Conservation (phyloP, 129 eudicot genomes). For the Ambrosia artemisiifolia region DNA sequence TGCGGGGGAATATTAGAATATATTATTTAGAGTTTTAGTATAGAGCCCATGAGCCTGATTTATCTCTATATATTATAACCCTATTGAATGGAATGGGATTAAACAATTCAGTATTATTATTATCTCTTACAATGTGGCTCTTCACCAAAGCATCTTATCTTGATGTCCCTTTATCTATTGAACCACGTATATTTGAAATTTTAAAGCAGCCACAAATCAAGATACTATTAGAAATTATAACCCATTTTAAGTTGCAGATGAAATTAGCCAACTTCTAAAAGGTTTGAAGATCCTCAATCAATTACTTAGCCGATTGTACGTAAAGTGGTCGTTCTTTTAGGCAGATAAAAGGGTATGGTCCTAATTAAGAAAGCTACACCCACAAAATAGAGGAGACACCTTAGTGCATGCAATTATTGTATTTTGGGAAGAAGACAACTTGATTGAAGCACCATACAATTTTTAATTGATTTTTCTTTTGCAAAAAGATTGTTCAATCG, state of each 20-base stretch:
- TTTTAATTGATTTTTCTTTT: conserved; percentile 17
- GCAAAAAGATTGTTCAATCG: conserved; percentile 34
- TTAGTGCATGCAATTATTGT: conserved; percentile 35
- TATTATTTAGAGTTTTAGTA: no score
- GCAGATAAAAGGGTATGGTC: conserved; percentile 40
- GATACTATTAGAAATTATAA: no score
- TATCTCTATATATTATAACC: no score
- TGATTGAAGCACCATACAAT: conserved; percentile 20
- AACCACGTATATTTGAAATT: no score
- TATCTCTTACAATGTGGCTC: no score
- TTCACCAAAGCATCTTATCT: no score
- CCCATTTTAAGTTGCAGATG: conserved; percentile 27
- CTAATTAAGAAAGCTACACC: conserved; percentile 38
- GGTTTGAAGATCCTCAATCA: conserved; percentile 15
- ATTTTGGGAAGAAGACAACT: conserved; percentile 32
- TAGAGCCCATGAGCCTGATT: no score
- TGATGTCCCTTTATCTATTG: no score
- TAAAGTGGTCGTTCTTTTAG: conserved; percentile 31
- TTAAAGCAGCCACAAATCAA: no score
- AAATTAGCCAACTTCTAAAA: conserved; percentile 24
- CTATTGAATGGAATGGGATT: no score
- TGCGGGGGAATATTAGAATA: no score
- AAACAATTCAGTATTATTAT: no score
- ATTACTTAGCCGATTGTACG: conserved; percentile 13
- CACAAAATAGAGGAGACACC: conserved; percentile 27